Conservation (phyloP, 164 flowering plant genomes). For the Magnolia changhungtana region DNA sequence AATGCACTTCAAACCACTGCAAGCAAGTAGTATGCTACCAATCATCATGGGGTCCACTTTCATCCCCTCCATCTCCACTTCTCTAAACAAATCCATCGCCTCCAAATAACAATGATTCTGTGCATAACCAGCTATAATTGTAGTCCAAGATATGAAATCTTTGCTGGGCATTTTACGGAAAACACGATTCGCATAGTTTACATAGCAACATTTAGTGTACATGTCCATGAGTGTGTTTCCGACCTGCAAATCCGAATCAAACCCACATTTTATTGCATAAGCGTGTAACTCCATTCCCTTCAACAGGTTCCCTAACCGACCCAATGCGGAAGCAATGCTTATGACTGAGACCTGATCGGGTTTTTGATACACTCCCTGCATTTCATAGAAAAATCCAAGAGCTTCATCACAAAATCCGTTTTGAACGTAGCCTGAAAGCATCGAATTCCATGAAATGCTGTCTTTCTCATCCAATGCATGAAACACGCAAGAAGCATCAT, state of each 20-base stretch:
- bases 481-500: conserved; percentile 46
- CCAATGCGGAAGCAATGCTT: conserved; percentile 50
- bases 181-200: conserved; percentile 42
- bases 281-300: conserved; percentile 78
- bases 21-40: conserved; percentile 65
- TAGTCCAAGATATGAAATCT: conserved; percentile 74
- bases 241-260: conserved; percentile 52
- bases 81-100: conserved; percentile 50
- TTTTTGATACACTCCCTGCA: conserved; percentile 35
- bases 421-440: conserved; percentile 70
- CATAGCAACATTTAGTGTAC: conserved; percentile 62
- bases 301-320: conserved; percentile 47
- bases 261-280: conserved; percentile 54
- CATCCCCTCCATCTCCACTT: conserved; percentile 39
- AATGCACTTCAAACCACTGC: conserved; percentile 40
- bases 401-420: conserved; percentile 59
- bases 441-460: conserved; percentile 72
- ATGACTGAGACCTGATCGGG: conserved; percentile 61
- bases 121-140: conserved; percentile 61
- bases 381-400: conserved; percentile 39
- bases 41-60: conserved; percentile 60
- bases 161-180: conserved; percentile 46
- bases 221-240: conserved; percentile 77
- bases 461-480: conserved; percentile 45
- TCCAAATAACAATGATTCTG: conserved; percentile 39